Base-by-base conservation (phyloP, 2,329 filamentous ascomycete species). In the Colletotrichum liaoningense region DNA sequence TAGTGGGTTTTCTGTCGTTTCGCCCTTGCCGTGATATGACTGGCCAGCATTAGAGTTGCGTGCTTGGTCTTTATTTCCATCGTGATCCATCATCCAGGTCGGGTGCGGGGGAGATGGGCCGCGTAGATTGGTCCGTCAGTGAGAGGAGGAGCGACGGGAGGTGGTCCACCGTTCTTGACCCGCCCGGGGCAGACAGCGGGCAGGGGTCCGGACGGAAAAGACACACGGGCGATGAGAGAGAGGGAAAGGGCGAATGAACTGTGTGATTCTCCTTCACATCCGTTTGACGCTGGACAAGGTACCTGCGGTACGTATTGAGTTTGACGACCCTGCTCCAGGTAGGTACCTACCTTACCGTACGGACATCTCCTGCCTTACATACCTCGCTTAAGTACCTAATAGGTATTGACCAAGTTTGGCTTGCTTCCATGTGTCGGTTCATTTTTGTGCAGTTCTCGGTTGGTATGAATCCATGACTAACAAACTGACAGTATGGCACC, bases 51-150 rank as follows among this genome's bases (percentile, higher is more conserved):
- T 19, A 28, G 12, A 28, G 54, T 14, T 55, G 56, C 19, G 46
- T 62, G 42, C 62, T 52, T 54, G 38, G 49, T 14, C 52, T 52
- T 57, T 72, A 52, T 52, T 68, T 35, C 28, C 69, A 62, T 55
- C 49, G 42, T 49, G 42, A 49, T 63, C 24, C 26, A 14, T 11
- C 19, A 22, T 58, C 24, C 30, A 14, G n/a, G 42, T 63, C 57
- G 28, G 22, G 42, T 65, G 70, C 60, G 66, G 66, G 66, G 59
- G 24, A 64, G 52, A 46, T n/a, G 38, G 30, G 28, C 54, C 33
- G 65, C 11, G 22, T 52, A 19, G 64, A 69, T 72, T 69, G 69
- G 69, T 30, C 65, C 42, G 58, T 46, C 11, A 19, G 52, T 26
- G 11, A 35, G 14, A 19, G 26, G 58, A 16, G 52, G 35, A 14